Evolutionary conservation across 257 asterid species (phyloP), one percentile per base, ranked within the genome.

Genomic region (Fraxinus cuspidata): DNA sequence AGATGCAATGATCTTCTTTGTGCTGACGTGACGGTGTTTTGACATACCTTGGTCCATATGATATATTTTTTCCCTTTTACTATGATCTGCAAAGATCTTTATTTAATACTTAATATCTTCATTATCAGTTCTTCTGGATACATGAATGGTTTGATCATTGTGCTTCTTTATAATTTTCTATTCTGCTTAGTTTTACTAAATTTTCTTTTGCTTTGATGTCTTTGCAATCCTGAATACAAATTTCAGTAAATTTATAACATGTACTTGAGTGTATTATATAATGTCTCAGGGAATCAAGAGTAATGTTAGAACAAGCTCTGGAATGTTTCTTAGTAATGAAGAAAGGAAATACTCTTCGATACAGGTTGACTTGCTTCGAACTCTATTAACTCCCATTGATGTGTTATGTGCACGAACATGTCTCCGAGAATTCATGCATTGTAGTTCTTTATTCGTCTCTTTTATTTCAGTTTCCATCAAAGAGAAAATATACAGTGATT

Each of bases 291-390:
- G 95, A 73, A 72, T 92, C 71, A 86, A 84, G 88, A 91, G 97
- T 83, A 71, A 83, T 44, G 95, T 88, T 29, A 91, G 95, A 85
- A 91, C 96, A 77, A 92, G 96, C 85, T 92, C 96, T 76, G 95
- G 97, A 73, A 92, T 91, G 96, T 92, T 92, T 85, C 81, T 92
- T 77, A 92, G 75, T 79, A 73, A 75, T 49, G 87, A 77, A 83
- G 96, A 92, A 86, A 88, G 91, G 78, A 82, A 79, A 77, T 88
- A 87, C 77, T 92, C 95, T 9, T 85, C 86, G 86, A 87, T 92
- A 80, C 84, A 92, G 97, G 97, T 92, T 79, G 27, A 77, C 56
- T 23, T 77, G 51, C 70, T 53, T 51, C 37, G 37, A 78, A 79
- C 40, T 49, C 16, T 18, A 10, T 70, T 40, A 65, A 32, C 40